Conservation (phyloP, 495 filamentous ascomycete genomes). For the Aspergillus homomorphus region DNA sequence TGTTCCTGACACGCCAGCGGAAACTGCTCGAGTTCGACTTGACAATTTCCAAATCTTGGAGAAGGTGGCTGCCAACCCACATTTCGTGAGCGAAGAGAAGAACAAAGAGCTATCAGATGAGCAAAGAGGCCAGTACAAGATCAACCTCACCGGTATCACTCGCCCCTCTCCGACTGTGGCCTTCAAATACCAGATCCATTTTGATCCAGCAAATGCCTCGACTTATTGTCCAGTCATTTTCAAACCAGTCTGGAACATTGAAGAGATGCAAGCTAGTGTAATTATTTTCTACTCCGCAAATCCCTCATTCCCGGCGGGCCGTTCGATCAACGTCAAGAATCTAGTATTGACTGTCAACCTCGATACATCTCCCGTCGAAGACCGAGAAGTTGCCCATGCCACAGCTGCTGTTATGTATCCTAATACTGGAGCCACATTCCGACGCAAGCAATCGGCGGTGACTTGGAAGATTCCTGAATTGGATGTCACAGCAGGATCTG, state of each 20-base stretch:
- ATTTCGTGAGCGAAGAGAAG: slow-evolving; percentile 67
- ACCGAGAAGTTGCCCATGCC: slow-evolving; percentile 42
- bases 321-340: slow-evolving; percentile 68
- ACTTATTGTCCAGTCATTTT: slow-evolving; percentile 76
- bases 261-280: slow-evolving; percentile 76
- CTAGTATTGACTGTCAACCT: slow-evolving; percentile 77
- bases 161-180: slow-evolving; percentile 67
- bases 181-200: slow-evolving; percentile 93
- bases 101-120: slow-evolving; percentile 44
- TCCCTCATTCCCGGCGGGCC: slow-evolving; percentile 52
- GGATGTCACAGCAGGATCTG: slow-evolving; percentile 46
- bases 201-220: slow-evolving; percentile 59
- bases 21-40: slow-evolving; percentile 67
- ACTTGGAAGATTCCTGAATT: slow-evolving; percentile 89
- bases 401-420: slow-evolving; percentile 47
- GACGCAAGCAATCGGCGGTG: slow-evolving; percentile 81
- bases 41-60: slow-evolving; percentile 91
- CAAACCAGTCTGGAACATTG: slow-evolving; percentile 77
- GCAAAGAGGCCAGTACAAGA: slow-evolving; percentile 74
- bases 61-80: slow-evolving; percentile 90
- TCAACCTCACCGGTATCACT: slow-evolving; percentile 67
- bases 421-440: slow-evolving; percentile 60
- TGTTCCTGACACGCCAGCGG: slow-evolving; percentile 44
- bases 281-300: slow-evolving; percentile 87
- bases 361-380: slow-evolving; percentile 51